Base-by-base conservation (phyloP, 805 yeast genomes). In the Kuraishia molischiana region DNA sequence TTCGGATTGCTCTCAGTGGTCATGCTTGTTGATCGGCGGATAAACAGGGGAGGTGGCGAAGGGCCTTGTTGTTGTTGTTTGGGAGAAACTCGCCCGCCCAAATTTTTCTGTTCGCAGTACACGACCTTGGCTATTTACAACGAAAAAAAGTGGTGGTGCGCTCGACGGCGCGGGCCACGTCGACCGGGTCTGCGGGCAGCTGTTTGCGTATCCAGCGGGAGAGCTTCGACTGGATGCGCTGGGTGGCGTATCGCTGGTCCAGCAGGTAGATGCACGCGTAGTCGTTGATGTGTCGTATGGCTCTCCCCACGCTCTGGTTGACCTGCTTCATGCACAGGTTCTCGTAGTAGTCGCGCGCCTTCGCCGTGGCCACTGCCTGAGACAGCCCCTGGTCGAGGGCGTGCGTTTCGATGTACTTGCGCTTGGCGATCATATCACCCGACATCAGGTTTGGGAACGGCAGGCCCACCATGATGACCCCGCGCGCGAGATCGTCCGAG, bases 251-350 rank as follows among this genome's bases (percentile, higher is more conserved):
- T 38, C 97, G 62, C 24, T 55, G 56, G 53, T 90, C 97, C 13
- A 87, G 48, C 29, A 89, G 61, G 46, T 73, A 75, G 5, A 90
- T 80, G 13, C 74, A 69, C 0, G 97, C 79, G 52, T 83, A 87
- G 56, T 90, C 97, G 31, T 71, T 68, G 19, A 69, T 70, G 54
- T 89, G 95, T 42, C 97, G 65, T 29, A 89, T 89, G 5, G 96
- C 85, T 45, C 97, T 69, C 0, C 97, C 97, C 10, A 90, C 79
- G 58, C 95, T 78, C 56, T 89, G 97, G 52, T 89, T 89, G 1
- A 89, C 86, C 0, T 95, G 83, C 37, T 87, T 74, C 92, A 90
- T 82, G 51, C 95, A 87, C 5, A 85, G 62, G 48, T 84, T 85
- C 47, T 87, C 95, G 49, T 84, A 81, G 48, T 75, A 85, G 24